Evolutionary conservation across 108 stramenopile species (phyloP).

Genomic region (Cyclotella sp.): DNA sequence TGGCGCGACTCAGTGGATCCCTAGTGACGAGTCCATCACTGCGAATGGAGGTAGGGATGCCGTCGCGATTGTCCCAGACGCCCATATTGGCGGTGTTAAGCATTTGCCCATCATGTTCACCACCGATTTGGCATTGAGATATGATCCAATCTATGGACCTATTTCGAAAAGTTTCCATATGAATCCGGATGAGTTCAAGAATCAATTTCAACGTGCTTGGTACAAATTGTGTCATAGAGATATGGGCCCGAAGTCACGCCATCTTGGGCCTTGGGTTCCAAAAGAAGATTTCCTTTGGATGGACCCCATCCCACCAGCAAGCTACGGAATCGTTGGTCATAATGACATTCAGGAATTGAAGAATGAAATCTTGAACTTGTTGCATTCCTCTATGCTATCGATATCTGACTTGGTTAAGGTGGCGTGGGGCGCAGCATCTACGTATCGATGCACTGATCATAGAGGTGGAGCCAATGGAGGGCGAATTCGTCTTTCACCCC

Average conservation of each 20-base stretch:
- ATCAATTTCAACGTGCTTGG: constrained; percentile 79
- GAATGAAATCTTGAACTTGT: constrained; percentile 43
- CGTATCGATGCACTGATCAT: constrained; percentile 74
- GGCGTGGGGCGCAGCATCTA: constrained; percentile 80
- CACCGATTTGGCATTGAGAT: constrained; percentile 68
- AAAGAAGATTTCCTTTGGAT: constrained; percentile 68
- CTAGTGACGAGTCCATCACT: constrained; percentile 38
- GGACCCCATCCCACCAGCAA: constrained; percentile 66
- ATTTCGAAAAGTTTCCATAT: constrained; percentile 61
- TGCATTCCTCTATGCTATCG: constrained; percentile 51
- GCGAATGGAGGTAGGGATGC: constrained; percentile 39
- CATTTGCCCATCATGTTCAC: constrained; percentile 81
- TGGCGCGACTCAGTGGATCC: constrained; percentile 79
- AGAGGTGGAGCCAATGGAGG: constrained; percentile 84
- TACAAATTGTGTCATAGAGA: constrained; percentile 80
- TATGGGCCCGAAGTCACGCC: constrained; percentile 72
- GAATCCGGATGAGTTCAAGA: constrained; percentile 58
- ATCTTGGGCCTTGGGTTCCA: constrained; percentile 69
- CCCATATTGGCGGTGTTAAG: constrained; percentile 51
- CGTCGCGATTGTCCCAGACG: constrained; percentile 66
- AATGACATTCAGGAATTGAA: constrained; percentile 55
- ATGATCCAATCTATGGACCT: constrained; percentile 69
- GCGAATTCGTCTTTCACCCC: constrained; percentile 66
- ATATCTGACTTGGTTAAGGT: constrained; percentile 61
- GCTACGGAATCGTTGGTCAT: constrained; percentile 32